Evolutionary conservation across 192 early-diverging fungal genomes (phyloP).

Genomic region (Polychytrium aggregatum): DNA sequence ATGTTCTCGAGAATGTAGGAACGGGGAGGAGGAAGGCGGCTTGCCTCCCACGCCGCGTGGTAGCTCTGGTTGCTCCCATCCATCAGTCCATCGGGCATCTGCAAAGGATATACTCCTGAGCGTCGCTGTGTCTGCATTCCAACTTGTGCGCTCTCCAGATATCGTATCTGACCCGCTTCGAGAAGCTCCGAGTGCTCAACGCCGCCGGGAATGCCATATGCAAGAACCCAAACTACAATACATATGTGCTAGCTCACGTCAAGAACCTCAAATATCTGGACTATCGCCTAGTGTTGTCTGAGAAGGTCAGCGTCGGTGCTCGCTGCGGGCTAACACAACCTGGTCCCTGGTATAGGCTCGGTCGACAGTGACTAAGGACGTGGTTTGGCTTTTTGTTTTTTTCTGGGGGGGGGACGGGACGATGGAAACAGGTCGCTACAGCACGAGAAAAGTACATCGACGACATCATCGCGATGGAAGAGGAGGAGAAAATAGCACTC

Average conservation of each 20-base stretch:
- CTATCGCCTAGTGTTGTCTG: constrained; percentile 45
- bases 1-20: constrained; percentile 37
- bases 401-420: no score
- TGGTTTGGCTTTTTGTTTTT: no score
- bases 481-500: constrained; percentile 43
- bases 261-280: constrained; percentile 46
- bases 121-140: no score
- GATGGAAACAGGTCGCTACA: constrained; percentile 33
- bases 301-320: constrained; percentile 28
- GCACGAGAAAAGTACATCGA: constrained; percentile 50
- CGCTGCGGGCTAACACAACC: not conserved
- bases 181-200: constrained; percentile 43
- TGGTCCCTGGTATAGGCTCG: not conserved
- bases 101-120: no score
- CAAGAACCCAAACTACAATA: constrained; percentile 45
- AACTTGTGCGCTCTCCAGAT: no score
- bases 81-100: no score
- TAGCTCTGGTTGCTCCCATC: no score
- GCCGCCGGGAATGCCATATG: constrained; percentile 38
- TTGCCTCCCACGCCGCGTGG: no score
- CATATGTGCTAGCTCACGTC: constrained; percentile 45
- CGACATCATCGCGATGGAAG: constrained; percentile 48
- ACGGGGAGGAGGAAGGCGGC: not conserved
- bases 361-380: no score
- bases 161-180: constrained; percentile 38